Conservation (phyloP, 345 rosid genomes). For the Nephelium lappaceum region DNA sequence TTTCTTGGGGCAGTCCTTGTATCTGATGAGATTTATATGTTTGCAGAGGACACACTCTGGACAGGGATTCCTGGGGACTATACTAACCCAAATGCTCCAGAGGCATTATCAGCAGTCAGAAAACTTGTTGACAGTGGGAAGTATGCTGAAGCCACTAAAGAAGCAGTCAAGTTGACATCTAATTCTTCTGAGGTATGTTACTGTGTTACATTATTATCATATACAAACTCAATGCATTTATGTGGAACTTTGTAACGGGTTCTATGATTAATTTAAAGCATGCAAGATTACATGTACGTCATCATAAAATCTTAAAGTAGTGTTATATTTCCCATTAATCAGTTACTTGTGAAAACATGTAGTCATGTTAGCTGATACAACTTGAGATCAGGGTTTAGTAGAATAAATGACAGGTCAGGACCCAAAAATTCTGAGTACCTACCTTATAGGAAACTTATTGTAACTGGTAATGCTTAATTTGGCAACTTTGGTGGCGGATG, state of each 20-base stretch:
- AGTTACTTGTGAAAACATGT: neutral
- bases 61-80: constrained; percentile 79
- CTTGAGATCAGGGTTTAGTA: neutral
- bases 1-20: neutral
- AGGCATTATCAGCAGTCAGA: constrained; percentile 65
- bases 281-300: neutral
- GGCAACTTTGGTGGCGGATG: too few relatives aligned
- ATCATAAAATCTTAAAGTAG: neutral
- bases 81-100: constrained; percentile 64
- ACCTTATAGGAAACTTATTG: neutral
- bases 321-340: neutral
- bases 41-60: constrained; percentile 91
- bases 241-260: neutral
- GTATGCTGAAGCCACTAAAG: constrained; percentile 69
- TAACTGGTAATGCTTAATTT: too few relatives aligned
- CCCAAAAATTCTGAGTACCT: neutral
- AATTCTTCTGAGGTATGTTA: constrained; percentile 64
- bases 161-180: constrained; percentile 60
- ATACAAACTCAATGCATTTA: too few relatives aligned
- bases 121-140: constrained; percentile 66
- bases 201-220: constrained; percentile 2
- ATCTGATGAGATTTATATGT: constrained; percentile 8
- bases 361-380: neutral
- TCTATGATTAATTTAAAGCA: neutral
- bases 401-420: neutral